Evolutionary conservation across 2,329 filamentous ascomycete species (phyloP), one percentile per base, ranked within the genome.

Genomic region (Aspergillus sp.): DNA sequence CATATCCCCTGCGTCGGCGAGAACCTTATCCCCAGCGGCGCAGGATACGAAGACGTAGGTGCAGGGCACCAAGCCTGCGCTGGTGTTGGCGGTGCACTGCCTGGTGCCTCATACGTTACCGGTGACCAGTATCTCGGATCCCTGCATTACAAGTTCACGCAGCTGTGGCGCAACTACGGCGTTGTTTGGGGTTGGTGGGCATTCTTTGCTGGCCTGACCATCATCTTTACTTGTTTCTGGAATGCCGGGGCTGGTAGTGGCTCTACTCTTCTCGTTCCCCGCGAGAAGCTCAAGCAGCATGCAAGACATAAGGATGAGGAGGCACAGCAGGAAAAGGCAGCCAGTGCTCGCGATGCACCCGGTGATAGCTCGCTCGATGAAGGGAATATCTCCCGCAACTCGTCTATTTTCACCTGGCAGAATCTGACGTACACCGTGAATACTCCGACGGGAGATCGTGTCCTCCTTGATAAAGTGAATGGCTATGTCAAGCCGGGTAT

Each of bases 401-500:
- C 83, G 0, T 87, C 85, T 0, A 79, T 89, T 0, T 90, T 91
- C 64, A 91, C 89, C 1, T 92, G 89, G 87, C 88, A 88, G 68
- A 82, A 90, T 57, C 81, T 92, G 20, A 82, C 77, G 1, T 91
- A 91, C 66, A 89, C 84, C 0, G 88, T 92, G 58, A 82, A 85
- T 62, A 86, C 83, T 0, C 79, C 82, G 0, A 71, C 74, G 0
- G 84, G 83, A 3, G 73, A 76, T 48, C 81, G 82, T 9, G 76
- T 83, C 63, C 77, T 90, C 2, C 76, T 90, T 24, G 86, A 89
- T 66, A 80, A 87, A 13, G 83, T 93, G 46, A 86, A 82, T 58
- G 90, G 90, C 0, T 93, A 89, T 68, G 89, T 87, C 2, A 91
- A 91, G 67, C 90, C 90, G 0, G 90, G 90, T 8, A 80, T 88